Conservation (phyloP, 371 early-diverging fungal species). For the Fennellomyces sp. region DNA sequence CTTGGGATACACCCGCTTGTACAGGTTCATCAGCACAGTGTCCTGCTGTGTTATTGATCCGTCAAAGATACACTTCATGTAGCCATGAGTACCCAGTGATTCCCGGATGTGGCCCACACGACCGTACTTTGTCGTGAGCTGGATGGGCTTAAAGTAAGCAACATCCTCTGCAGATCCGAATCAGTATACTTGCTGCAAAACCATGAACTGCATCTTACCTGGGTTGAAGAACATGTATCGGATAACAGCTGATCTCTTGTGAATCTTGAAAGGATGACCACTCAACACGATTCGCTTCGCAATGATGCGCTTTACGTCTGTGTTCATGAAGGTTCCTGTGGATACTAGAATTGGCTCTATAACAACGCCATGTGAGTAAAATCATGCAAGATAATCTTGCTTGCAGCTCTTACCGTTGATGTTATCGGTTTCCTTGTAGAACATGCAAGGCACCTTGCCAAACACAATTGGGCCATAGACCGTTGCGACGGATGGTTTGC, state of each 20-base stretch:
- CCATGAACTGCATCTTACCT: constrained; percentile 17
- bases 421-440: constrained; percentile 70
- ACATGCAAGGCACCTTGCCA: constrained; percentile 76
- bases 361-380: too few species aligned
- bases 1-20: constrained; percentile 96
- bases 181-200: too few species aligned
- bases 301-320: constrained; percentile 85
- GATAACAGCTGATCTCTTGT: constrained; percentile 90
- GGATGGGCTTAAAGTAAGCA: constrained; percentile 92
- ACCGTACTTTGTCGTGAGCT: constrained; percentile 88
- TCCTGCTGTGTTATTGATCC: constrained; percentile 91
- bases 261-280: constrained; percentile 93
- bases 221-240: constrained; percentile 97
- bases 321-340: constrained; percentile 76
- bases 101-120: constrained; percentile 92
- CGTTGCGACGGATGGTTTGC: constrained; percentile 75
- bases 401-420: constrained; percentile 46
- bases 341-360: constrained; percentile 74
- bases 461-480: constrained; percentile 91
- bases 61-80: constrained; percentile 95
- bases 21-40: constrained; percentile 92
- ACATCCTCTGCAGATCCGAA: constrained; percentile 69
- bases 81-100: constrained; percentile 95
- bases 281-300: constrained; percentile 94
- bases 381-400: too few species aligned